These are phyloP conservation scores for Kipferlia bialata DNA, from an alignment of 78 protist genomes.

Conservation along the genomic window DNA sequence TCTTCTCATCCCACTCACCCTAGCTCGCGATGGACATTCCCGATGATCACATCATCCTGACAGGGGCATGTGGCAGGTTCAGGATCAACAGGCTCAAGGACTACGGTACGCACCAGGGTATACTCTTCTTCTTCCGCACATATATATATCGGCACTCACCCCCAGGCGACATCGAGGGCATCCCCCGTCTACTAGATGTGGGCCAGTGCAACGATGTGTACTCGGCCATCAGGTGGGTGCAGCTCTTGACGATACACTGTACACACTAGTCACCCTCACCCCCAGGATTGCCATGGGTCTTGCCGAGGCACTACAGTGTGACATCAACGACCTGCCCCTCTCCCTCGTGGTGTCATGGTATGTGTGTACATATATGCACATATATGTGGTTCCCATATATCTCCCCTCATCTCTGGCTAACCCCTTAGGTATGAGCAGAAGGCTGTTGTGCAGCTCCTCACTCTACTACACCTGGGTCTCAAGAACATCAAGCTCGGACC, in stretches of 20 bases:
- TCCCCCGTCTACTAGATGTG: constrained; percentile 63
- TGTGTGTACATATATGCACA: too few species aligned
- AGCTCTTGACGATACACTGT: constrained; percentile 34
- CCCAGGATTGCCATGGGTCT: too few species aligned
- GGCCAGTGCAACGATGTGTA: constrained; percentile 77
- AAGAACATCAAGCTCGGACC: constrained; percentile 60
- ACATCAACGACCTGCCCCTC: constrained; percentile 50
- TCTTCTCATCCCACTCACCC: too few species aligned
- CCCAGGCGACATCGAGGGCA: constrained; percentile 43
- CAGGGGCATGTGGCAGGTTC: constrained; percentile 19
- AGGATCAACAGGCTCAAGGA: neutral
- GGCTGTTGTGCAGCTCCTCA: constrained; percentile 56
- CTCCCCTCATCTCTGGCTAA: too few species aligned
- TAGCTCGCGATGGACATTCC: constrained; percentile 35
- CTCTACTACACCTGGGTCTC: constrained; percentile 46
- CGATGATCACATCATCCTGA: constrained; percentile 36
- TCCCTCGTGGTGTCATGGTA: constrained; percentile 44
- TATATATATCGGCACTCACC: too few species aligned
- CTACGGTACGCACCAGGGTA: too few species aligned
- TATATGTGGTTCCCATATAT: too few species aligned
- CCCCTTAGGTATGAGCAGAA: constrained; percentile 75
- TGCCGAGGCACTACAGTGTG: too few species aligned
- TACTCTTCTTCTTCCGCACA: too few species aligned
- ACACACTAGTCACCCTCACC: too few species aligned
- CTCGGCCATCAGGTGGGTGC: constrained; percentile 51